Evolutionary conservation across 805 yeast species (phyloP), one percentile per base, ranked within the genome.

Genomic region (Candida quercuum): DNA sequence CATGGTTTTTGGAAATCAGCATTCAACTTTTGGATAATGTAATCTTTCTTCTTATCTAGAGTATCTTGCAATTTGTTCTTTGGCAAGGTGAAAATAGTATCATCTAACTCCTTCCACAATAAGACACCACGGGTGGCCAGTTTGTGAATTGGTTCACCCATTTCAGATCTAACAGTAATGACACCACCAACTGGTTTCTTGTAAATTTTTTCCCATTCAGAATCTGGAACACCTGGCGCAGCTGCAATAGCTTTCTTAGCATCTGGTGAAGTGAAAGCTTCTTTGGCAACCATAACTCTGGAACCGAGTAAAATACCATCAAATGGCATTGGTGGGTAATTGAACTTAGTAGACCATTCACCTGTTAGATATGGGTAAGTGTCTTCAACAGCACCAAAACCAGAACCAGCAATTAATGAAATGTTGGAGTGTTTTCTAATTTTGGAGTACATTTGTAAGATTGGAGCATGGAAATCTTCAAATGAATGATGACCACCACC

Each of bases 401-500:
- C 99, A 26, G 98, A 89, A 63, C 99, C 99, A 38, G 96, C 98
- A 56, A 93, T 78, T 54, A 93, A 73, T 39, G 89, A 72, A 52
- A 93, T 87, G 72, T 93, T 93, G 34, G 86, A 59, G 56, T 88
- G 82, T 67, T 87, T 83, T 76, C 99, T 85, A 56, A 93, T 84
- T 71, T 84, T 83, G 49, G 95, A 71, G 67, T 93, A 93, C 91
- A 93, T 93, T 65, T 87, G 96, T 59, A 93, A 69, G 50, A 93
- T 76, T 51, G 99, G 98, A 59, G 89, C 91, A 66, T 93, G 99
- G 93, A 91, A 88, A 69, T 93, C 99, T 74, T 93, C 99, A 59
- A 80, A 93, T 35, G 98, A 91, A 66, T 93, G 99, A 64, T 93
- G 99, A 59, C 99, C 99, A 76, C 99, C 99, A 71, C 97, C 99